phyloP scores from a whole-genome alignment of 2,329 filamentous ascomycete genomes.

The Acarospora socialis region DNA sequence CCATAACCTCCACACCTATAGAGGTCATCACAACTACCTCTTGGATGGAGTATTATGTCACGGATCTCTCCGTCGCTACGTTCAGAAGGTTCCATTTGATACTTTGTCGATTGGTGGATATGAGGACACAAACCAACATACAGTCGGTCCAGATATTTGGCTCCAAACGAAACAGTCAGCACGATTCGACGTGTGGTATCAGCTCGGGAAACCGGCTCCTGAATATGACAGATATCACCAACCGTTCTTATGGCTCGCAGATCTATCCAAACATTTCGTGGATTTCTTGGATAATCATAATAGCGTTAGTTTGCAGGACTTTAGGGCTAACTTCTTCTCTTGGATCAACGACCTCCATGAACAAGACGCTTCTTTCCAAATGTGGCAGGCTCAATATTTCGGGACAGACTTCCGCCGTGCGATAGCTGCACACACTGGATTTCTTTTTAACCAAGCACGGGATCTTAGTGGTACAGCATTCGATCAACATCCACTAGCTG shows the following conservation, averaged over 20 bases:
- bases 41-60: too few relatives aligned
- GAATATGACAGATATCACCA: conserved; percentile 50
- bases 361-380: conserved; percentile 27
- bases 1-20: too few relatives aligned
- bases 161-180: conserved; percentile 38
- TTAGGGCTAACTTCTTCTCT: conserved; percentile 39
- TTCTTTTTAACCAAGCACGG: conserved; percentile 50
- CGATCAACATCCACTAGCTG: conserved; percentile 37
- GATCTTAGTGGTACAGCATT: conserved; percentile 32
- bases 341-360: conserved; percentile 42
- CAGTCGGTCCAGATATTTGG: conserved; percentile 44
- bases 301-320: conserved; percentile 40
- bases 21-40: too few relatives aligned
- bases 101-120: conserved; percentile 55
- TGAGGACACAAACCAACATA: conserved; percentile 32
- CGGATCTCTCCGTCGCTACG: too few relatives aligned
- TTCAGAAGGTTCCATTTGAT: conserved; percentile 42
- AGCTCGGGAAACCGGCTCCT: conserved; percentile 37
- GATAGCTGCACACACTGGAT: conserved; percentile 45
- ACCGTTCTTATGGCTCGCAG: conserved; percentile 56
- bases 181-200: conserved; percentile 45
- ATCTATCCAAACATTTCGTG: conserved; percentile 56
- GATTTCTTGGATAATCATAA: conserved; percentile 37
- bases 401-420: conserved; percentile 48
- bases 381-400: conserved; percentile 40